Evolutionary conservation across 1,284 basidiomycete species (phyloP).

Genomic region (Apiotrichum sp.): DNA sequence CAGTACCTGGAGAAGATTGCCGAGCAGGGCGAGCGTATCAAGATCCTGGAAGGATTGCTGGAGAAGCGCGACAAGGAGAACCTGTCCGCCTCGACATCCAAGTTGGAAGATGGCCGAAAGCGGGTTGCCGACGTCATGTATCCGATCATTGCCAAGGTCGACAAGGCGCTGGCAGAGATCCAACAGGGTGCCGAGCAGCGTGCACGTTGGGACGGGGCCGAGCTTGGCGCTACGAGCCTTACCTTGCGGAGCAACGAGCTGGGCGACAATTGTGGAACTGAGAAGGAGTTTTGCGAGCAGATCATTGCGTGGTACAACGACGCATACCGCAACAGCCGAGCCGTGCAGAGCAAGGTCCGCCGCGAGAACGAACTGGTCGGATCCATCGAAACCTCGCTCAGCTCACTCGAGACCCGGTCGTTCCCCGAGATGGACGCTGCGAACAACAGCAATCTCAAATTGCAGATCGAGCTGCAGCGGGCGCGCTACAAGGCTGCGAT

Average conservation of each 20-base stretch:
- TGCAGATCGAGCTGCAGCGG: constrained; percentile 61
- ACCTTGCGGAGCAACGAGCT: constrained; percentile 63
- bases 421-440: constrained; percentile 69
- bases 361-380: constrained; percentile 67
- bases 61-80: constrained; percentile 36
- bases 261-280: constrained; percentile 52
- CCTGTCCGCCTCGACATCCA: constrained; percentile 44
- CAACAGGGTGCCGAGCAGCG: constrained; percentile 69
- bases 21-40: constrained; percentile 49
- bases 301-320: constrained; percentile 68
- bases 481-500: constrained; percentile 67
- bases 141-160: constrained; percentile 63
- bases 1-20: constrained; percentile 90
- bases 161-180: constrained; percentile 62
- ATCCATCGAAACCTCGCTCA: constrained; percentile 76
- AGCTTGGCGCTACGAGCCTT: constrained; percentile 62
- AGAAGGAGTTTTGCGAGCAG: constrained; percentile 62
- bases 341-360: constrained; percentile 58
- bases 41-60: constrained; percentile 64
- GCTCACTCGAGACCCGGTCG: constrained; percentile 68
- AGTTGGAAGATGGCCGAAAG: constrained; percentile 59
- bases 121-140: constrained; percentile 65
- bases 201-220: constrained; percentile 69
- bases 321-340: constrained; percentile 57
- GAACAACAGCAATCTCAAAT: constrained; percentile 63